These are phyloP conservation scores for Debaryomyces sp. DNA, from an alignment of 1,139 yeast species.

Conservation along the genomic window DNA sequence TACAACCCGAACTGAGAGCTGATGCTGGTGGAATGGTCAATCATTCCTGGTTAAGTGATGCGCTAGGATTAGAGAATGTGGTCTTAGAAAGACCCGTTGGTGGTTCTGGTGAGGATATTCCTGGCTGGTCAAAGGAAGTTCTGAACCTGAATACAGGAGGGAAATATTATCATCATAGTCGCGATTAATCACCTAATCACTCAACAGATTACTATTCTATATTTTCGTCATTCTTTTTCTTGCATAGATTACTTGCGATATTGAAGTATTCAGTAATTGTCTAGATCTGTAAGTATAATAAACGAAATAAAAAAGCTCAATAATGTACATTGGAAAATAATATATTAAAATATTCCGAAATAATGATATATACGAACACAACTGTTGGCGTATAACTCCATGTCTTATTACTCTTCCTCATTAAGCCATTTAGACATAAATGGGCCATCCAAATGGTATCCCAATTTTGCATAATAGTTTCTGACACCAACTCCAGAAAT, in stretches of 20 bases:
- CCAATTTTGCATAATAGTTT: constrained; percentile 89
- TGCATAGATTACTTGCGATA: background rate
- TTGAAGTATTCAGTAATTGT: background rate
- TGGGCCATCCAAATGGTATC: constrained; percentile 93
- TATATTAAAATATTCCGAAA: background rate
- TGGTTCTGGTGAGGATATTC: constrained; percentile 69
- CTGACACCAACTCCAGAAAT: constrained; percentile 98
- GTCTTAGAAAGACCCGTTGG: constrained; percentile 61
- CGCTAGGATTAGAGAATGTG: constrained; percentile 59
- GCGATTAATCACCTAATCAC: background rate
- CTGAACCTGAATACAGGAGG: constrained; percentile 14
- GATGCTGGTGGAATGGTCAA: constrained; percentile 83
- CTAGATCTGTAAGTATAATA: background rate
- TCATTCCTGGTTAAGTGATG: constrained; percentile 77
- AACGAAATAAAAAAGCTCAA: background rate
- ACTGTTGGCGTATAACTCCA: background rate
- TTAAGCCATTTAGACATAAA: constrained; percentile 75
- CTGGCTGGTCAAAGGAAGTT: constrained; percentile 66
- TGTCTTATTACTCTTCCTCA: constrained; percentile 9
- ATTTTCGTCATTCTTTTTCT: background rate
- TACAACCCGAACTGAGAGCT: constrained; percentile 71
- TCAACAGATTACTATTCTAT: background rate
- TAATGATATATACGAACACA: background rate
- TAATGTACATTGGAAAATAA: background rate
- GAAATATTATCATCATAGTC: constrained; percentile 10